A percentile compares a stretch with the other conserved stretches of the same genome.
These are phyloP conservation scores for Myxozyma mucilagina DNA, from an alignment of 805 yeast genomes.

Conservation along the genomic window DNA sequence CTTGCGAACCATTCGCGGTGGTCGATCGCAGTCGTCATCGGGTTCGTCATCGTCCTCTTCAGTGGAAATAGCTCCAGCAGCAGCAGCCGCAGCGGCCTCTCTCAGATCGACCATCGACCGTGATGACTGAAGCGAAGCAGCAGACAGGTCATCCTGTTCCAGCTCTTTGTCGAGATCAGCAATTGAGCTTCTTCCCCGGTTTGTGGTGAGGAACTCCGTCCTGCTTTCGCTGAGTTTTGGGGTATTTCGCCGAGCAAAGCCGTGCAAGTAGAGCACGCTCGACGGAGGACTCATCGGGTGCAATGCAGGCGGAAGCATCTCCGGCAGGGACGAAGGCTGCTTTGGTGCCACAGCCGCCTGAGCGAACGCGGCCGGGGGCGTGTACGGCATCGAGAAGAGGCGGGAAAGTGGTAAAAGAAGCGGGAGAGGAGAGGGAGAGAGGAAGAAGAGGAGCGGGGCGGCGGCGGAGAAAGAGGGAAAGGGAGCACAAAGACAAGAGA, in stretches of 20 bases:
- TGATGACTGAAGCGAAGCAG: constrained; percentile 3
- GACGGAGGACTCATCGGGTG: constrained; percentile 19
- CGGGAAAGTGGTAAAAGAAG: constrained; percentile 5
- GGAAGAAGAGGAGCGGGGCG: not conserved
- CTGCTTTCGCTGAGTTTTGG: constrained; percentile 12
- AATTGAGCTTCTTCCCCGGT: not conserved
- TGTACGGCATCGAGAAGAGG: constrained; percentile 25
- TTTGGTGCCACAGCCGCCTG: constrained; percentile 11
- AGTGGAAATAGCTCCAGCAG: not conserved
- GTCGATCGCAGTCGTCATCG: constrained; percentile 6
- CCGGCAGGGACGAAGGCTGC: constrained; percentile 4
- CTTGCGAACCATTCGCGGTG: constrained; percentile 58
- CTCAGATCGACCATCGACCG: constrained; percentile 27
- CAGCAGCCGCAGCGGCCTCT: not conserved
- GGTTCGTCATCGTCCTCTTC: constrained; percentile 13
- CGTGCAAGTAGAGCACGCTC: constrained; percentile 21
- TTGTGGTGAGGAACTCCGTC: not conserved
- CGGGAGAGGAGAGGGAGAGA: not conserved
- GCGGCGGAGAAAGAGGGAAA: too few relatives aligned
- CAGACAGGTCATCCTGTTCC: not conserved
- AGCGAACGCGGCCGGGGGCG: constrained; percentile 29
- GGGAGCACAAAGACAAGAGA: not conserved
- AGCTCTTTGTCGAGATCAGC: not conserved
- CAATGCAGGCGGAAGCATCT: constrained; percentile 25
- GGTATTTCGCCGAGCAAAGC: constrained; percentile 2